A percentile compares a stretch with the other conserved stretches of the same genome.
phyloP scores from a whole-genome alignment of 2,329 filamentous ascomycete genomes.

The Karstenula rhodostoma region DNA sequence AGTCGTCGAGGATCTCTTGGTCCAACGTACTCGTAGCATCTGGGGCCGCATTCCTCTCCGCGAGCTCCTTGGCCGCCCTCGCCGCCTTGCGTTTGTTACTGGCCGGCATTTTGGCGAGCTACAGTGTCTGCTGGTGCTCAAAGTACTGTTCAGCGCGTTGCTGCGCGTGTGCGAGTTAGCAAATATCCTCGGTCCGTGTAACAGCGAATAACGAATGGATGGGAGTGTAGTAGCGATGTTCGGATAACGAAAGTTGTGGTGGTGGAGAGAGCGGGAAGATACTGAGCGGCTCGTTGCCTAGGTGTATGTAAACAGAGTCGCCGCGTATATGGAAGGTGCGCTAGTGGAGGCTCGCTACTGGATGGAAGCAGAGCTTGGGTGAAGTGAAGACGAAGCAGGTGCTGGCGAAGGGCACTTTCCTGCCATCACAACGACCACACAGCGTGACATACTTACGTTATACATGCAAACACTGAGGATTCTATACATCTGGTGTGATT shows the following conservation, averaged over 20 bases:
- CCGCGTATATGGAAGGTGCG: not conserved
- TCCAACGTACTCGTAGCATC: too few relatives aligned
- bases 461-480: not conserved
- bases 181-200: not conserved
- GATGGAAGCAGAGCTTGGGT: not conserved
- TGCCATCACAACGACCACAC: not conserved
- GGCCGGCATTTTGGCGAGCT: not conserved
- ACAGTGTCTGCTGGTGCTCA: not conserved
- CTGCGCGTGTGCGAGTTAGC: not conserved
- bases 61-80: not conserved
- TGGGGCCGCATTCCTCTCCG: not conserved
- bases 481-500: not conserved
- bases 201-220: not conserved
- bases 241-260: not conserved
- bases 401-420: not conserved
- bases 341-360: not conserved
- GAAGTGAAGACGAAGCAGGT: not conserved
- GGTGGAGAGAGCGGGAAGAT: not conserved
- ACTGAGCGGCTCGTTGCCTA: not conserved
- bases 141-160: not conserved
- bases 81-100: not conserved
- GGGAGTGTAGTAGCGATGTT: not conserved
- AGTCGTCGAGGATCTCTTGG: too few relatives aligned
- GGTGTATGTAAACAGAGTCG: not conserved
- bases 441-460: not conserved